These are phyloP conservation scores for Tuber umbilicatum DNA, from an alignment of 495 filamentous ascomycete genomes.

Conservation along the genomic window DNA sequence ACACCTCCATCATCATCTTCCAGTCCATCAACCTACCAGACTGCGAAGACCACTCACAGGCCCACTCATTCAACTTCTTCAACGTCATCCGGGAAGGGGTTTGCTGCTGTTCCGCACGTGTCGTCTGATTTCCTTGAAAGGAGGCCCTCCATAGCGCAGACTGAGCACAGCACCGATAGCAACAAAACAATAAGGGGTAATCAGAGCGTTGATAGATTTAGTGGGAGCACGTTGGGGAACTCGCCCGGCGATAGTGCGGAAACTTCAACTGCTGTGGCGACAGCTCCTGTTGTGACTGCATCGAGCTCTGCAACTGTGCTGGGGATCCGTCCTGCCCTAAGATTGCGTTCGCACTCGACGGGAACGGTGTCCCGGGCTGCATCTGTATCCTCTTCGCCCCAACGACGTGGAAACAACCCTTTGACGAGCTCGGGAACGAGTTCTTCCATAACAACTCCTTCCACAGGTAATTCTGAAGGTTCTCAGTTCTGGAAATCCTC, in stretches of 20 bases:
- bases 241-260: slow-evolving; percentile 24
- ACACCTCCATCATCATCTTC: slow-evolving; percentile 35
- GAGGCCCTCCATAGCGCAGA: slow-evolving; percentile 21
- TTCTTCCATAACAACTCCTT: slow-evolving; percentile 31
- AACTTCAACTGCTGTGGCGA: slow-evolving; percentile 16
- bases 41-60: slow-evolving; percentile 31
- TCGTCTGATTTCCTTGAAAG: slow-evolving; percentile 26
- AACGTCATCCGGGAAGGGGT: slow-evolving; percentile 37
- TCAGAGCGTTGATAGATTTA: slow-evolving; percentile 23
- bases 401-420: slow-evolving; percentile 29
- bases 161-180: slow-evolving; percentile 18
- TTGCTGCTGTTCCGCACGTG: slow-evolving; percentile 30
- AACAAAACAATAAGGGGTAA: slow-evolving; percentile 29
- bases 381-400: slow-evolving; percentile 26
- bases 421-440: slow-evolving; percentile 31
- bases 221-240: slow-evolving; percentile 22
- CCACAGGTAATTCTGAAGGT: slow-evolving; percentile 32
- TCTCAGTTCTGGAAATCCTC: slow-evolving; percentile 36
- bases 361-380: slow-evolving; percentile 16
- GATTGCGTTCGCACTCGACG: slow-evolving; percentile 27
- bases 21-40: slow-evolving; percentile 28
- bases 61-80: slow-evolving; percentile 33
- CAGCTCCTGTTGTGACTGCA: slow-evolving; percentile 8
- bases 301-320: slow-evolving; percentile 26
- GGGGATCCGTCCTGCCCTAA: slow-evolving; percentile 28